Evolutionary conservation across 768 basidiomycete genomes (phyloP), one percentile per base, ranked within the genome.

Genomic region (Auricularia heimuer): DNA sequence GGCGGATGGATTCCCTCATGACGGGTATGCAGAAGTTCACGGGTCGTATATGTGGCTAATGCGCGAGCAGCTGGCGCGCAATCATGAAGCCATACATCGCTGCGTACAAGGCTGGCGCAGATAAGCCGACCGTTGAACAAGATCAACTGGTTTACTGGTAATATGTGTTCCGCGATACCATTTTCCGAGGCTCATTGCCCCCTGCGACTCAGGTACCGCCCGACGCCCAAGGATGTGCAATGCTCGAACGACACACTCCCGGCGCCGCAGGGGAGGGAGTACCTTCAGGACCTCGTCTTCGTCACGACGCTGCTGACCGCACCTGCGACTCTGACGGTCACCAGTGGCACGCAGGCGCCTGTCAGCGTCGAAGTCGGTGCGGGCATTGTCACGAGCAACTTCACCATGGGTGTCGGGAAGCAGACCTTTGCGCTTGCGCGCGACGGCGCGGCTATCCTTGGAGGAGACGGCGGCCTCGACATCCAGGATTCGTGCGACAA

Each of bases 361-460:
- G 56, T 60, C 34, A 60, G 16, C 29, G 34, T 60, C 24, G 29
- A 60, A 4, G 24, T 60, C 56, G 56, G 14, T 18, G 56, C 56
- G 6, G 56, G 56, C 24, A 34, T 60, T 29, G 56, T 60, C 7
- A 60, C 56, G 56, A 60, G 6, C 24, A 60, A 60, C 56, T 60
- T 60, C 56, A 60, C 56, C 24, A 60, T 60, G 56, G 56, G 56
- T 29, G 56, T 60, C 56, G 56, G 56, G 16, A 60, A 60, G 56
- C 56, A 60, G 24, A n/a, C 24, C 24, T 60, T 60, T 34, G 24
- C 56, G 24, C 24, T 60, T 29, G 24, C 56, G 11, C 56, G 56
- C 24, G 34, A 34, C 12, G 56, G 56, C 24, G 56, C 56, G 8
- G 24, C 24, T 6, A 33, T 60, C 12, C 56, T 60, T 29, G 56